These are phyloP conservation scores for Phytophthora lateralis DNA, from an alignment of 352 stramenopile genomes.

Conservation along the genomic window DNA sequence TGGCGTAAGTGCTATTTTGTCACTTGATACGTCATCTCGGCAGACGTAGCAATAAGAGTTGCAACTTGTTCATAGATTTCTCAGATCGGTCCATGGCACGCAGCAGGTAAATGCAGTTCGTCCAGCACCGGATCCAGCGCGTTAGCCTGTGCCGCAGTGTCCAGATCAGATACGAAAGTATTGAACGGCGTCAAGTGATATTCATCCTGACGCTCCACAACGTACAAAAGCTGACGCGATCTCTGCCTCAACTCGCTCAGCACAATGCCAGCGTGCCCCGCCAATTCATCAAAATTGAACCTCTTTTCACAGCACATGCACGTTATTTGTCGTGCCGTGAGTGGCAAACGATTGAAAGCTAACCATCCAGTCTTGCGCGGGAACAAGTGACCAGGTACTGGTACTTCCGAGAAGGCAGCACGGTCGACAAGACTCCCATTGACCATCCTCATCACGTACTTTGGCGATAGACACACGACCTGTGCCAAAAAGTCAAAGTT, in stretches of 20 bases:
- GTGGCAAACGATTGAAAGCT: constrained; percentile 17
- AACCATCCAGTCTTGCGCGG: constrained; percentile 39
- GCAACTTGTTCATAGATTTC: neutral
- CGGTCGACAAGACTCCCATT: constrained; percentile 35
- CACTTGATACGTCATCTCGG: too few species aligned
- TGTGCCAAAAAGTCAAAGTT: constrained; percentile 27
- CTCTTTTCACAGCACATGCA: constrained; percentile 29
- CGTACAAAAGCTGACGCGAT: constrained; percentile 26
- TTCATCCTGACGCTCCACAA: constrained; percentile 28
- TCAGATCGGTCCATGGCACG: neutral
- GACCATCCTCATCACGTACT: constrained; percentile 43
- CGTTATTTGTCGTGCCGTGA: constrained; percentile 1
- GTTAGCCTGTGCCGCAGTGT: neutral
- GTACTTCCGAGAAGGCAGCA: constrained; percentile 24
- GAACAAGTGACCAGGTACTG: constrained; percentile 26
- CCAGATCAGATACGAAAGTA: constrained; percentile 23
- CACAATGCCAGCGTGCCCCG: constrained; percentile 33
- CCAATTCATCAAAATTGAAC: constrained; percentile 26
- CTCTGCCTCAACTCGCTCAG: constrained; percentile 17
- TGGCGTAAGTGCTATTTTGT: too few species aligned
- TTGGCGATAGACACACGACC: constrained; percentile 34
- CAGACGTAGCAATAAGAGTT: too few species aligned
- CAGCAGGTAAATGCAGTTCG: neutral
- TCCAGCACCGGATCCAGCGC: constrained; percentile 8
- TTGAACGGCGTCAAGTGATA: constrained; percentile 27